Evolutionary conservation across 2,329 filamentous ascomycete species (phyloP).

Genomic region (Aureobasidium melanogenum): DNA sequence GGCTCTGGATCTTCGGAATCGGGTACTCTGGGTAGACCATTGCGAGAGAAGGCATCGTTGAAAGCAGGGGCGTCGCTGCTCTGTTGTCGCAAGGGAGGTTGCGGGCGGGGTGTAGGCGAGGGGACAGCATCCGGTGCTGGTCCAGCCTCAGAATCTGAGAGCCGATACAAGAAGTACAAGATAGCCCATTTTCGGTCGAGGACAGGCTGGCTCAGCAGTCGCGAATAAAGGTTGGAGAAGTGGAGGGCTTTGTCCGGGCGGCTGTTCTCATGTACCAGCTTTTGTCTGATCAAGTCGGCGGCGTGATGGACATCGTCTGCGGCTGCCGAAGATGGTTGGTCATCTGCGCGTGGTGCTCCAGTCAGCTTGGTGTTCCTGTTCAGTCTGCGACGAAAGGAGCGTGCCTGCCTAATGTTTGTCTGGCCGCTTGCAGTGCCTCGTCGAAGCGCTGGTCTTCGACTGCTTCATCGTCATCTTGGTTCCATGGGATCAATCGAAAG

Average conservation of each 20-base stretch:
- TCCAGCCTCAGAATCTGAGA: slow-evolving; percentile 48
- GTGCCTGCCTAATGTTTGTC: slow-evolving; percentile 35
- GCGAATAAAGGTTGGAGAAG: slow-evolving; percentile 85
- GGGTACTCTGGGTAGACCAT: slow-evolving; percentile 34
- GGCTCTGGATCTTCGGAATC: slow-evolving; percentile 19
- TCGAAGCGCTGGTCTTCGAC: slow-evolving; percentile 60
- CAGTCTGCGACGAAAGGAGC: slow-evolving; percentile 9
- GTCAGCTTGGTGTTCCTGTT: slow-evolving; percentile 34
- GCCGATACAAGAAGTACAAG: slow-evolving; percentile 77
- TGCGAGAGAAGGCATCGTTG: slow-evolving; percentile 40
- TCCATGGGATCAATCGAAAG: slow-evolving; percentile 58
- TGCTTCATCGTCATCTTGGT: slow-evolving; percentile 53
- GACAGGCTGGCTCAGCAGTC: slow-evolving; percentile 81
- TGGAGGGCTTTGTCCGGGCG: slow-evolving; percentile 66
- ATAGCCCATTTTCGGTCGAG: slow-evolving; percentile 96
- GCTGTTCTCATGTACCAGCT: slow-evolving; percentile 68
- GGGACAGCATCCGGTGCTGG: not conserved
- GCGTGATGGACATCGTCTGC: slow-evolving; percentile 79
- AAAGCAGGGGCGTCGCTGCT: slow-evolving; percentile 23
- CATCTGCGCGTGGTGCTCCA: slow-evolving; percentile 9
- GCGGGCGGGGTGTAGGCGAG: not conserved
- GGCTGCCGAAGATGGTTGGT: slow-evolving; percentile 42
- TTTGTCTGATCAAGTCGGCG: slow-evolving; percentile 83
- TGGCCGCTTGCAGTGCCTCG: slow-evolving; percentile 46
- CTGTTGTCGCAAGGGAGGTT: not conserved